Base-by-base conservation (phyloP, 176 grass and related monocot species). In the Pontederia crassipes region DNA sequence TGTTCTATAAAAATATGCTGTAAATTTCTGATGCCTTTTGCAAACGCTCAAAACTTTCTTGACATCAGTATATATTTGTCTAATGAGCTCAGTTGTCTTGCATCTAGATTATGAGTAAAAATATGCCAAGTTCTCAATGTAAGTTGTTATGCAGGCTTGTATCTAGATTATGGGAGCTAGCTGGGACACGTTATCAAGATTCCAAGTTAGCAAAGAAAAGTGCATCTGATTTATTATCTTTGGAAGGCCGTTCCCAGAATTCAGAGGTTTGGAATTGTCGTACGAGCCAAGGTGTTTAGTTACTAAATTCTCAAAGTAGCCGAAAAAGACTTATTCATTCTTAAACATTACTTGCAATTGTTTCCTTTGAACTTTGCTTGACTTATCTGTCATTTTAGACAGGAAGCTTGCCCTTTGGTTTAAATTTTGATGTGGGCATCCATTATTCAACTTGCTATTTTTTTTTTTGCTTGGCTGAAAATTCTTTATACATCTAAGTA, bases 121-220 rank as follows among this genome's bases (percentile, higher is more conserved):
- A 7, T 40, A 40, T 24, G 20, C 20, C 20, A 24, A 24, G 20
- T 40, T 40, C 32, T 40, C 32, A 9, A n/a, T 63, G 8, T 2
- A 28, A 54, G 47, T 16, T 55, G 12, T 53, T 74, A 32, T 64
- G 59, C 60, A 74, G 71, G 27, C 60, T 48, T n/a, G 46, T 74
- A 64, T 64, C 50, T 26, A 74, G 71, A 52, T 46, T 35, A 24
- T 74, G 71, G 71, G 35, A 74, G 29, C 59, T 74, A 55, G 17
- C 60, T 74, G 71, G 71, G 52, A 55, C 4, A 52, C 60, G 40
- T 47, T 74, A 74, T 56, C 32, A 64, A 4, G 71, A 74, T 74
- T 59, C 59, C 11, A 64, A 74, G 18, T 64, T 74, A 51, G 51
- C 57, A n/a, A 74, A 74, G 50, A 29, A 64, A 64, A 64, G 28